These are phyloP conservation scores for Ceratonia siliqua DNA, from an alignment of 306 rosid genomes.

Conservation along the genomic window DNA sequence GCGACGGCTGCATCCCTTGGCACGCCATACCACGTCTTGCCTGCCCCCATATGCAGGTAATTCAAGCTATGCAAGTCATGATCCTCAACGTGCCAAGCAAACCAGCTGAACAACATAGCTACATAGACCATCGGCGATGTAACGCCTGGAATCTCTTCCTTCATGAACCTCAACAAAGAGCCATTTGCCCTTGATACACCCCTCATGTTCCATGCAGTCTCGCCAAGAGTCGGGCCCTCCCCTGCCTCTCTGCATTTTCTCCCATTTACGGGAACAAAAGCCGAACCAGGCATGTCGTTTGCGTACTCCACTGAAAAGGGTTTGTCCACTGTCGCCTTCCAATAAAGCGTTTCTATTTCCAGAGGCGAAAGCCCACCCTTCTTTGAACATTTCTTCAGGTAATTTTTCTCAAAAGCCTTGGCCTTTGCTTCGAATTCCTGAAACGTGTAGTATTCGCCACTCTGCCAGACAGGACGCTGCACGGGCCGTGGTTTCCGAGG, in stretches of 20 bases:
- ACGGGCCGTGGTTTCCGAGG: slow-evolving; percentile 67
- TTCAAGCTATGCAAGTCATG: slow-evolving; percentile 76
- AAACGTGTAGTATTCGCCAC: slow-evolving; percentile 65
- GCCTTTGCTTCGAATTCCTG: slow-evolving; percentile 66
- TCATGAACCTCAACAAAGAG: slow-evolving; percentile 72
- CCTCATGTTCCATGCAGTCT: slow-evolving; percentile 78
- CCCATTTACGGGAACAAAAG: slow-evolving; percentile 46
- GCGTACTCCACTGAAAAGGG: slow-evolving; percentile 80
- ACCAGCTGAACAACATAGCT: slow-evolving; percentile 78
- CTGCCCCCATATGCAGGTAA: slow-evolving; percentile 68
- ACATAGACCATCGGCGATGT: slow-evolving; percentile 73
- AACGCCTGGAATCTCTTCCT: slow-evolving; percentile 81
- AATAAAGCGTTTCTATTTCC: slow-evolving; percentile 67
- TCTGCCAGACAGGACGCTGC: slow-evolving; percentile 76
- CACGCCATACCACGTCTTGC: slow-evolving; percentile 75
- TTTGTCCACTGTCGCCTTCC: slow-evolving; percentile 74
- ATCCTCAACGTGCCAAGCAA: slow-evolving; percentile 80
- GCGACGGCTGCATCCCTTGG: slow-evolving; percentile 75
- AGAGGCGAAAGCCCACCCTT: slow-evolving; percentile 50
- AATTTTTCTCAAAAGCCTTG: slow-evolving; percentile 59
- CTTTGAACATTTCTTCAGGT: slow-evolving; percentile 45
- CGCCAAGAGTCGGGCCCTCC: slow-evolving; percentile 59
- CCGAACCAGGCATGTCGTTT: slow-evolving; percentile 84
- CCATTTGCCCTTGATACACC: slow-evolving; percentile 64
- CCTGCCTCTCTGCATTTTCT: slow-evolving; percentile 53